A percentile compares a stretch with the other conserved stretches of the same genome.
Evolutionary conservation across 257 asterid species (phyloP).

Genomic region (Lithospermum erythrorhizon): DNA sequence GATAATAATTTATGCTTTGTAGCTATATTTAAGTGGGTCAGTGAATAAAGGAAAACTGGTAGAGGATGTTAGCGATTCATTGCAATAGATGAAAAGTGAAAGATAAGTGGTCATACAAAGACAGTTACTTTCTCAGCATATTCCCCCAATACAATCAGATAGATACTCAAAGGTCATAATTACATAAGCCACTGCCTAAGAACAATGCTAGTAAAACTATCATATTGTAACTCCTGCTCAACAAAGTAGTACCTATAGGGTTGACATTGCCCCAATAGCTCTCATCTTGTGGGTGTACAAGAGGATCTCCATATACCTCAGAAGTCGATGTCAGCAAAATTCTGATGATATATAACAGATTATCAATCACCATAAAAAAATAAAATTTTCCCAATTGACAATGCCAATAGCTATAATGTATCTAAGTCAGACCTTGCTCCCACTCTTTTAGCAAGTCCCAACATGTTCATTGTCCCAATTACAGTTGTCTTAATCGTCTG

Average conservation of each 20-base stretch:
- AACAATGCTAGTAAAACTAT: no score
- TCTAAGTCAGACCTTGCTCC: slow-evolving; percentile 71
- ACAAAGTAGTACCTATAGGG: slow-evolving; percentile 60
- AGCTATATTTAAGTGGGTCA: no score
- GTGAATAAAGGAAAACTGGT: no score
- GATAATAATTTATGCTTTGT: no score
- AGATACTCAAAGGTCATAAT: no score
- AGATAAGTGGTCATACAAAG: no score
- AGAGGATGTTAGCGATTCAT: no score
- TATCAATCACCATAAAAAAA: slow-evolving; percentile 4
- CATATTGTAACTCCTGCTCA: neutral
- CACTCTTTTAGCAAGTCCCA: slow-evolving; percentile 98
- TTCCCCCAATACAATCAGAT: no score
- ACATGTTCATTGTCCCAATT: slow-evolving; percentile 90
- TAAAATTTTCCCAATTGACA: neutral
- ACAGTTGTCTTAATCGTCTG: slow-evolving; percentile 97
- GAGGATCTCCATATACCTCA: slow-evolving; percentile 96
- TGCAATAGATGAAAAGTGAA: no score
- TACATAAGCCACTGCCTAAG: no score
- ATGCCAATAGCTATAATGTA: neutral
- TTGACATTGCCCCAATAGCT: slow-evolving; percentile 98
- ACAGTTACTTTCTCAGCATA: no score
- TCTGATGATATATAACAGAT: slow-evolving; percentile 23
- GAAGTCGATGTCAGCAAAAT: slow-evolving; percentile 92
- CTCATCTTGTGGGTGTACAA: slow-evolving; percentile 89